These are phyloP conservation scores for Microbotryomycetes sp. DNA, from an alignment of 1,284 basidiomycete species.

Conservation along the genomic window DNA sequence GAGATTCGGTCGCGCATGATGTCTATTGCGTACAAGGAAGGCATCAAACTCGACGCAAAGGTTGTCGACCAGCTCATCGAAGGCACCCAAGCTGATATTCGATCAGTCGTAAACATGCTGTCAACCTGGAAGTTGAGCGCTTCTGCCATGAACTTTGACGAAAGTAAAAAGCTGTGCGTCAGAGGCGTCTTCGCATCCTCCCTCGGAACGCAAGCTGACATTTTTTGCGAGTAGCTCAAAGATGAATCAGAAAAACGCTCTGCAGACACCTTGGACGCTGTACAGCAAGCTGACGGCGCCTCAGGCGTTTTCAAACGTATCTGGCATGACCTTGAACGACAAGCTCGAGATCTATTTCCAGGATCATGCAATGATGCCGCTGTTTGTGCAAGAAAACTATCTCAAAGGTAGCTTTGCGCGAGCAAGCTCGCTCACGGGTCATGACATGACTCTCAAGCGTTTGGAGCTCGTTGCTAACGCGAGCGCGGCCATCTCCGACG, in stretches of 20 bases:
- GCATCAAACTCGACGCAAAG: conserved; percentile 80
- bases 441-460: conserved; percentile 58
- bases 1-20: conserved; percentile 77
- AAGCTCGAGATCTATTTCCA: conserved; percentile 97
- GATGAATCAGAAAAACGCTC: conserved; percentile 84
- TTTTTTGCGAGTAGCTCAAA: conserved; percentile 56
- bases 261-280: conserved; percentile 84
- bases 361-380: conserved; percentile 83
- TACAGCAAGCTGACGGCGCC: conserved; percentile 79
- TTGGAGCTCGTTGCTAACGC: conserved; percentile 63
- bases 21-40: conserved; percentile 83
- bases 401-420: conserved; percentile 68
- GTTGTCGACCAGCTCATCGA: conserved; percentile 86
- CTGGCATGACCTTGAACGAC: conserved; percentile 72
- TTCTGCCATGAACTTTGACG: conserved; percentile 76
- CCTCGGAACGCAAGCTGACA: not conserved
- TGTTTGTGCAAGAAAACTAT: conserved; percentile 95
- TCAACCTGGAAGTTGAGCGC: conserved; percentile 83
- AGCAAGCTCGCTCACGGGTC: conserved; percentile 42
- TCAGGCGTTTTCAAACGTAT: conserved; percentile 75
- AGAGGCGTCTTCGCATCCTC: too few relatives aligned
- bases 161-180: conserved; percentile 76
- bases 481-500: conserved; percentile 85
- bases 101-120: conserved; percentile 94
- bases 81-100: conserved; percentile 88